Evolutionary conservation across 257 asterid genomes (phyloP), one percentile per base, ranked within the genome.

Genomic region (Linderniella brevidens): DNA sequence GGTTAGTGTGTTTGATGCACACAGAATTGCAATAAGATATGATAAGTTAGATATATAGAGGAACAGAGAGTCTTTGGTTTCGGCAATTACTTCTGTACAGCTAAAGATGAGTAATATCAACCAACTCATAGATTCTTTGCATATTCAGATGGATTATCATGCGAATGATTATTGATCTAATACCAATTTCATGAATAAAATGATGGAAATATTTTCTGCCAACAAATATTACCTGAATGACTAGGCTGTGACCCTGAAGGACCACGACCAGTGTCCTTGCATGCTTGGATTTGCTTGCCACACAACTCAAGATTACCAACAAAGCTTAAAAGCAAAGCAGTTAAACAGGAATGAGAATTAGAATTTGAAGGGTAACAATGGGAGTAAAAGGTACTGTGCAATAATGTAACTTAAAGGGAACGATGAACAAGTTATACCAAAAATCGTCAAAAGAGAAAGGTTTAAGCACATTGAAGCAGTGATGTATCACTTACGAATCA

Each of bases 301-400:
- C 97, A 88, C 72, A 88, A 67, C 44, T 70, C 92, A 50, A 88
- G 95, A 58, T 88, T 88, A 40, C 97, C 97, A 50, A 78, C 63
- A 68, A 78, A 88, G 25, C 97, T 88, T 70, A 74, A 53, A 55
- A 49, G 64, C 55, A 60, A 54, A 66, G 54, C 58, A 57, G 48
- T 39, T 49, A 13, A 56, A 46, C 44, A 58, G 56, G 35, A 50
- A 39, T 46, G 46, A 19, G 11, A 41, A 38, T 50, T 25, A 40
- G 13, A n/a, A 56, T 41, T 15, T 37, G 53, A 42, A 49, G 55
- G 20, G 46, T 46, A 57, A 44, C n/a, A 50, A 43, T 13, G 40
- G 12, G 19, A 38, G 12, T 19, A 25, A 41, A 37, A 53, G 19
- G 10, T 36, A 10, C 13, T 39, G 43, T 13, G 43, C 13, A 13